phyloP scores from a whole-genome alignment of 495 filamentous ascomycete species.

The Hypomontagnella monticulosa region DNA sequence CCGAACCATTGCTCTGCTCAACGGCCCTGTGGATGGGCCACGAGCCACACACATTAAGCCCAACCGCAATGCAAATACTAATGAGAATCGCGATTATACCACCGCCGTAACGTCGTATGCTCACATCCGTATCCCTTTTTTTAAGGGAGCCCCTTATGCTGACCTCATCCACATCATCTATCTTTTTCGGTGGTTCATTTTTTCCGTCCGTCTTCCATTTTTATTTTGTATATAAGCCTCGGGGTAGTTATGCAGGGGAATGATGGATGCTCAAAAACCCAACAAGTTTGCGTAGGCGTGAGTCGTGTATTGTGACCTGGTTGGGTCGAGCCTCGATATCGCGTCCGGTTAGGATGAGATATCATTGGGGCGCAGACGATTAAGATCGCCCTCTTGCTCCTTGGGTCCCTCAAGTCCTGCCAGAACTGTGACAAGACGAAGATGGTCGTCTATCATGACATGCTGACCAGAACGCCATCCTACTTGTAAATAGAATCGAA shows the following conservation, averaged over 20 bases:
- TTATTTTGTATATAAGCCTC: constrained; percentile 36
- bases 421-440: constrained; percentile 7
- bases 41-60: constrained; percentile 10
- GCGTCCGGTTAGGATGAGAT: neutral
- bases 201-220: constrained; percentile 10
- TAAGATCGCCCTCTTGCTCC: constrained; percentile 6
- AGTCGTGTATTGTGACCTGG: constrained; percentile 2
- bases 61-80: constrained; percentile 28
- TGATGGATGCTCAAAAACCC: constrained; percentile 12
- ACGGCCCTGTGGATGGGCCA: neutral
- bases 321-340: neutral
- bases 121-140: constrained; percentile 12
- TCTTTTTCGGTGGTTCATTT: constrained; percentile 13
- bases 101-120: constrained; percentile 27
- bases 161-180: constrained; percentile 30
- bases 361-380: neutral
- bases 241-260: neutral
- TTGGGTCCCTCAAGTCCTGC: constrained; percentile 10
- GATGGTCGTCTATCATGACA: constrained; percentile 33
- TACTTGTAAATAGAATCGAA: constrained; percentile 29
- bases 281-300: neutral
- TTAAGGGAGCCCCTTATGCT: constrained; percentile 13
- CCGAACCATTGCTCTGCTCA: constrained; percentile 6
- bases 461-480: constrained; percentile 42
- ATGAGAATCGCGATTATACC: constrained; percentile 28